Evolutionary conservation across 305 asterid genomes (phyloP).

Genomic region (Caryopteris hybrid): DNA sequence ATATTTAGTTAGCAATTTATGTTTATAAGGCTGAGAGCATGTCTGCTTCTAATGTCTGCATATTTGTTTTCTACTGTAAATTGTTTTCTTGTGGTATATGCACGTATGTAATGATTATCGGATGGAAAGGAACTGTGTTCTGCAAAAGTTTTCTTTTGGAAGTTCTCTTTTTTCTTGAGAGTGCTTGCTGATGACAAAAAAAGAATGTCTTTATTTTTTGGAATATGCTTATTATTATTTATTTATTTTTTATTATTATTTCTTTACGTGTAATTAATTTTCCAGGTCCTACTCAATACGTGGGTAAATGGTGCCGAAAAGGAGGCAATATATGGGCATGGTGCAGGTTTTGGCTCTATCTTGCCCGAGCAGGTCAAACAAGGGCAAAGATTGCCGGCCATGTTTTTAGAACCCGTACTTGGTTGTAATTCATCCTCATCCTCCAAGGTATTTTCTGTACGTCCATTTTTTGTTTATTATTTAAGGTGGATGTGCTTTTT

Average conservation of each 20-base stretch:
- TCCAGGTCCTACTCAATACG: slow-evolving; percentile 50
- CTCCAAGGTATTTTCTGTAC: slow-evolving; percentile 37
- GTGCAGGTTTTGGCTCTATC: slow-evolving; percentile 63
- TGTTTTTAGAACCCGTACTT: slow-evolving; percentile 41
- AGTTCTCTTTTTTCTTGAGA: background rate
- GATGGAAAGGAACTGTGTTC: background rate
- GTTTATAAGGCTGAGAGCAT: background rate
- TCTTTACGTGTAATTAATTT: background rate
- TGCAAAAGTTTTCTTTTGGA: background rate
- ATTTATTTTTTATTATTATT: too few species aligned
- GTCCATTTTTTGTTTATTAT: background rate
- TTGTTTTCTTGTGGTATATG: background rate
- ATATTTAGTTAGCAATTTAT: background rate
- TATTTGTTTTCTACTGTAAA: background rate
- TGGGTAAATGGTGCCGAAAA: slow-evolving; percentile 53
- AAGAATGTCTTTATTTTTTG: background rate
- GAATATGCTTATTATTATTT: too few species aligned
- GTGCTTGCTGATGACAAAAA: background rate
- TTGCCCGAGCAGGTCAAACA: slow-evolving; percentile 38
- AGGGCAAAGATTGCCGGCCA: slow-evolving; percentile 40
- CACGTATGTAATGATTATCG: background rate
- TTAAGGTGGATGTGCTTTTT: too few species aligned
- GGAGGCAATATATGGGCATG: slow-evolving; percentile 43
- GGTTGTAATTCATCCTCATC: slow-evolving; percentile 49
- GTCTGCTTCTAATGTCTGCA: background rate